These are phyloP conservation scores for Paramecium biaurelia DNA, from an alignment of 73 alveolate species.

Conservation along the genomic window DNA sequence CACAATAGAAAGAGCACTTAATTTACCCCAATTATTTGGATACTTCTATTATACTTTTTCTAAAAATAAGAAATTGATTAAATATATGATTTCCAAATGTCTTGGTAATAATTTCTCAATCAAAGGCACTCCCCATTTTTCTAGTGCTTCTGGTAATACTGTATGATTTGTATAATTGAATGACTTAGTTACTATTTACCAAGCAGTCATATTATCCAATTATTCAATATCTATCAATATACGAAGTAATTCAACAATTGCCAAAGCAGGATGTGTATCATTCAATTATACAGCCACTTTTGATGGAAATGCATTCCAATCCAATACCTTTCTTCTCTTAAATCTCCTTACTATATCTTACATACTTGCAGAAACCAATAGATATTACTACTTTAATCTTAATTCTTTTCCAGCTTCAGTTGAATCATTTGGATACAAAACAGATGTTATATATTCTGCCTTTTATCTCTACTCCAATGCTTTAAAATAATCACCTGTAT, in stretches of 20 bases:
- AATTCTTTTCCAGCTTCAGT: slow-evolving; percentile 96
- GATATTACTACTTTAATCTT: slow-evolving; percentile 97
- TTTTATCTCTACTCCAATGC: slow-evolving; percentile 79
- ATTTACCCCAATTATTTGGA: slow-evolving; percentile 67
- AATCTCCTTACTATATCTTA: slow-evolving; percentile 64
- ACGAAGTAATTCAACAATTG: slow-evolving; percentile 85
- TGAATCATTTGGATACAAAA: slow-evolving; percentile 82
- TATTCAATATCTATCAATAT: slow-evolving; percentile 73
- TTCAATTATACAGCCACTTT: slow-evolving; percentile 80
- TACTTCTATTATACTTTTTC: slow-evolving; percentile 67
- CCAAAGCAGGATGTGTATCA: slow-evolving; percentile 94
- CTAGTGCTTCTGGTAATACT: slow-evolving; percentile 89
- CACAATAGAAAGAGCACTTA: slow-evolving; percentile 63
- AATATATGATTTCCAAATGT: slow-evolving; percentile 81
- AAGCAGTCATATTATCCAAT: slow-evolving; percentile 74
- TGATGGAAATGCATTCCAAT: slow-evolving; percentile 71
- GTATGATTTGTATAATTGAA: slow-evolving; percentile 89
- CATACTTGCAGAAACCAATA: slow-evolving; percentile 69
- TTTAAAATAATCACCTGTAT: slow-evolving; percentile 83
- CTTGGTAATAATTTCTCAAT: slow-evolving; percentile 87
- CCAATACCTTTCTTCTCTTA: slow-evolving; percentile 44
- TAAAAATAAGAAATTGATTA: slow-evolving; percentile 76
- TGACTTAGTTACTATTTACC: slow-evolving; percentile 72
- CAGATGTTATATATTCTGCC: slow-evolving; percentile 69
- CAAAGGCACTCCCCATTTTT: slow-evolving; percentile 88